phyloP scores from a whole-genome alignment of 2,329 filamentous ascomycete genomes.

The Mariannaea sp. region DNA sequence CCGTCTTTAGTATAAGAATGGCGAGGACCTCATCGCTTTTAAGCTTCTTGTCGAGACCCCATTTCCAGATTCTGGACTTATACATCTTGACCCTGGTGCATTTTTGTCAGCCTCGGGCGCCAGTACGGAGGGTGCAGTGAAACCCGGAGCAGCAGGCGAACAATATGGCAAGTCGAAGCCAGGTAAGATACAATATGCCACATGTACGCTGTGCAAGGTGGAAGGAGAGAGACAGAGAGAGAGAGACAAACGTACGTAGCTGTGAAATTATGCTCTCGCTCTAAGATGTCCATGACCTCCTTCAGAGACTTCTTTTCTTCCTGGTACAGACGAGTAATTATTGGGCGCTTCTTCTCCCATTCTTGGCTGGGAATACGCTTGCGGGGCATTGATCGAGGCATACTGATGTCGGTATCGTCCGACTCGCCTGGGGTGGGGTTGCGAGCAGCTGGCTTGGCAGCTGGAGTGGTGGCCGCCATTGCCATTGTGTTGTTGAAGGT shows the following conservation, averaged over 20 bases:
- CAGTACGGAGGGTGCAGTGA: not conserved
- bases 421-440: conserved; percentile 36
- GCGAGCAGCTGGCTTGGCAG: conserved; percentile 30
- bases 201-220: no score
- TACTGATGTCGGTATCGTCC: conserved; percentile 39
- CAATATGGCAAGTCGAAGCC: no score
- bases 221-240: not conserved
- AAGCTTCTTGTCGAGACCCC: conserved; percentile 50
- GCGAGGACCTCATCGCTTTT: conserved; percentile 48
- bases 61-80: conserved; percentile 49
- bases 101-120: no score
- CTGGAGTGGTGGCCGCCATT: conserved; percentile 31
- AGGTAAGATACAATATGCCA: no score
- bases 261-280: conserved; percentile 44
- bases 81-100: conserved; percentile 51
- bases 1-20: conserved; percentile 45
- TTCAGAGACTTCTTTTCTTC: conserved; percentile 49
- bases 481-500: conserved; percentile 13
- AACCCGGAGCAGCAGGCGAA: not conserved
- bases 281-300: conserved; percentile 48
- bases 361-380: conserved; percentile 42
- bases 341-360: conserved; percentile 43
- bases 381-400: conserved; percentile 31
- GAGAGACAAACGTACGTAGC: conserved; percentile 45
- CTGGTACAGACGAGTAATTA: conserved; percentile 47